These are phyloP conservation scores for Boechera divaricarpa DNA, from an alignment of 345 rosid genomes.

Conservation along the genomic window DNA sequence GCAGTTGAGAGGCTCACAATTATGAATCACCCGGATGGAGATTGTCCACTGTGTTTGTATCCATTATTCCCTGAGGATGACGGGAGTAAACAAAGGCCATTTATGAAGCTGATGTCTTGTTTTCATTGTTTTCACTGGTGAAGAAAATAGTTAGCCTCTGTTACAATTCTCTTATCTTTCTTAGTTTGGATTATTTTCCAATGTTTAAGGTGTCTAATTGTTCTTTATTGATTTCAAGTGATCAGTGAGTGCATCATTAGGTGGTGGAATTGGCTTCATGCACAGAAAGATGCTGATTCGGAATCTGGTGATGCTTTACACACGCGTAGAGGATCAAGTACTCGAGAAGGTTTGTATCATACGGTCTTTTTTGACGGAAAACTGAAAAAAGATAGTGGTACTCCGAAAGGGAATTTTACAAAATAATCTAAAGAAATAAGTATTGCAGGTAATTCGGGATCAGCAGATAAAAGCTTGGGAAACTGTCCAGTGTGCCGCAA, in stretches of 20 bases:
- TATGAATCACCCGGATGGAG: constrained; percentile 92
- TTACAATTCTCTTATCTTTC: background rate
- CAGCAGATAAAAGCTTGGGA: constrained; percentile 54
- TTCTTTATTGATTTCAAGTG: constrained; percentile 27
- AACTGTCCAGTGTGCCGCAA: constrained; percentile 92
- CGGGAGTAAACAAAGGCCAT: constrained; percentile 54
- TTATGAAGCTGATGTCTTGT: constrained; percentile 99
- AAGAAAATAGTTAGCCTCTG: background rate
- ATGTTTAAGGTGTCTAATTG: constrained; percentile 23
- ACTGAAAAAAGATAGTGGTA: background rate
- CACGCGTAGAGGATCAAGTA: constrained; percentile 33
- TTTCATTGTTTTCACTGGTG: constrained; percentile 96
- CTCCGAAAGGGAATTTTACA: background rate
- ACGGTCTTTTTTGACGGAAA: background rate
- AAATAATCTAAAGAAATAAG: background rate
- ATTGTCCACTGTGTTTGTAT: constrained; percentile 80
- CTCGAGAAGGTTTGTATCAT: constrained; percentile 52
- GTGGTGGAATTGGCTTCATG: constrained; percentile 93
- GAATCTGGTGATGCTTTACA: constrained; percentile 36
- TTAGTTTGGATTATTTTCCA: background rate
- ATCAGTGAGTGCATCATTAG: constrained; percentile 83
- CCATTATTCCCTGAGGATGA: constrained; percentile 70
- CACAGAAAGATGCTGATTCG: constrained; percentile 50
- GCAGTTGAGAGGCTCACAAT: constrained; percentile 78
- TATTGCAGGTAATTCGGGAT: constrained; percentile 43